Evolutionary conservation across 768 basidiomycete genomes (phyloP).

Genomic region (Mycena maculata): DNA sequence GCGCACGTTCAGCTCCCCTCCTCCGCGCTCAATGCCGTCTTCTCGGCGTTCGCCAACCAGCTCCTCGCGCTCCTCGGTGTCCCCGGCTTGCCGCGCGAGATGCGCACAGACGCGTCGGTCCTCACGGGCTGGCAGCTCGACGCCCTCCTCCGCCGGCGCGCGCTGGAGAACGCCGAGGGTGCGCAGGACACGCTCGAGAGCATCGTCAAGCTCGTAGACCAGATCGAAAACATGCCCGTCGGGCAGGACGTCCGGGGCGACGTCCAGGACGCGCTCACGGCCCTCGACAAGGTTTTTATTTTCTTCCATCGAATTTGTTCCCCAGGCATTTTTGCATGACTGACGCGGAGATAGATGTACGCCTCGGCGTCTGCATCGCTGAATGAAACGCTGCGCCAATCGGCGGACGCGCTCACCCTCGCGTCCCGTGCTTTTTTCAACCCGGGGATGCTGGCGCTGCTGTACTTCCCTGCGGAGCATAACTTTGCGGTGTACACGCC

Average conservation of each 20-base stretch:
- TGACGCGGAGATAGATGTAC: slow-evolving; percentile 17
- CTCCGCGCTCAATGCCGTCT: slow-evolving; percentile 61
- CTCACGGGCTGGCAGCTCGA: slow-evolving; percentile 86
- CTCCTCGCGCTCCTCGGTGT: slow-evolving; percentile 86
- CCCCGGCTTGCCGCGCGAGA: slow-evolving; percentile 64
- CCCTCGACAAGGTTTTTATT: slow-evolving; percentile 75
- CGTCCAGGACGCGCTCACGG: slow-evolving; percentile 74
- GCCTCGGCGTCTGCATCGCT: slow-evolving; percentile 17
- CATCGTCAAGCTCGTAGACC: slow-evolving; percentile 85
- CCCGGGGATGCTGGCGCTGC: slow-evolving; percentile 93
- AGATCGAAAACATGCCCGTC: slow-evolving; percentile 94
- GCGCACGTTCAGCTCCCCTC: slow-evolving; percentile 52
- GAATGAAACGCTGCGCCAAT: slow-evolving; percentile 61
- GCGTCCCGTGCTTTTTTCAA: slow-evolving; percentile 95
- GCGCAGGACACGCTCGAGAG: slow-evolving; percentile 82
- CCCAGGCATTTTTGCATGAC: slow-evolving; percentile 3
- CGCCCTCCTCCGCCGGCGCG: slow-evolving; percentile 75
- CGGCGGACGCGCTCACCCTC: slow-evolving; percentile 69
- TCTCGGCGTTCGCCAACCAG: slow-evolving; percentile 76
- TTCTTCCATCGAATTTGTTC: too few relatives aligned
- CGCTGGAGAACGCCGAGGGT: slow-evolving; percentile 73
- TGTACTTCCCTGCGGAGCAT: slow-evolving; percentile 98
- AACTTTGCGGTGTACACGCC: slow-evolving; percentile 98
- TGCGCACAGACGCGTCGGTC: slow-evolving; percentile 43
- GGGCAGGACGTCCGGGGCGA: slow-evolving; percentile 79